Percentiles rank a stretch among this genome's conserved stretches.
Conservation (phyloP, 2,329 filamentous ascomycete genomes). For the Ceratocystis harringtonii region DNA sequence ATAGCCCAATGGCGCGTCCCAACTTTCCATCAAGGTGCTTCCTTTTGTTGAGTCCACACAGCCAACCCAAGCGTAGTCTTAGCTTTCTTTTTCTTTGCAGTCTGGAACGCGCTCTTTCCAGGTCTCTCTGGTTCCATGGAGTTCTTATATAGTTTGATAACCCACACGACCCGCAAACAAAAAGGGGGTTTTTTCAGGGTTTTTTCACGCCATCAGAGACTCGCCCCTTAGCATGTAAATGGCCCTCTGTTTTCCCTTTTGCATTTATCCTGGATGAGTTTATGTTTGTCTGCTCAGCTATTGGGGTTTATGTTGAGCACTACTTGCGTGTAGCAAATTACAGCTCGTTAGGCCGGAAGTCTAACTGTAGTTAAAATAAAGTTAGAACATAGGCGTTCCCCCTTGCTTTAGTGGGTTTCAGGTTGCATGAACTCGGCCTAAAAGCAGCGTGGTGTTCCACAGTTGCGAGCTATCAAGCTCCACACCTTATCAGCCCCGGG, state of each 20-base stretch:
- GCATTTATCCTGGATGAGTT: too few species aligned
- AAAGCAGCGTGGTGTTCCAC: background rate
- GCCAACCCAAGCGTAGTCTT: background rate
- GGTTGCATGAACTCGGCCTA: background rate
- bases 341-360: background rate
- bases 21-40: background rate
- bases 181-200: background rate
- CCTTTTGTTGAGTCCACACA: background rate
- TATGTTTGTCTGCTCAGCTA: background rate
- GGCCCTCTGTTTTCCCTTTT: too few species aligned
- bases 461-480: background rate
- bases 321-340: background rate
- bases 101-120: background rate
- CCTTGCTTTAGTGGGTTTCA: constrained; percentile 1
- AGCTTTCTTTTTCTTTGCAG: background rate
- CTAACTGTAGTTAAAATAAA: background rate
- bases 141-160: background rate
- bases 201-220: too few species aligned
- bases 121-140: background rate
- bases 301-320: background rate
- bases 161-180: background rate
- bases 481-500: background rate
- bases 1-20: background rate
- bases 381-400: background rate
- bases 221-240: too few species aligned